Evolutionary conservation across 352 stramenopile genomes (phyloP).

Genomic region (Phytophthora kernoviae): DNA sequence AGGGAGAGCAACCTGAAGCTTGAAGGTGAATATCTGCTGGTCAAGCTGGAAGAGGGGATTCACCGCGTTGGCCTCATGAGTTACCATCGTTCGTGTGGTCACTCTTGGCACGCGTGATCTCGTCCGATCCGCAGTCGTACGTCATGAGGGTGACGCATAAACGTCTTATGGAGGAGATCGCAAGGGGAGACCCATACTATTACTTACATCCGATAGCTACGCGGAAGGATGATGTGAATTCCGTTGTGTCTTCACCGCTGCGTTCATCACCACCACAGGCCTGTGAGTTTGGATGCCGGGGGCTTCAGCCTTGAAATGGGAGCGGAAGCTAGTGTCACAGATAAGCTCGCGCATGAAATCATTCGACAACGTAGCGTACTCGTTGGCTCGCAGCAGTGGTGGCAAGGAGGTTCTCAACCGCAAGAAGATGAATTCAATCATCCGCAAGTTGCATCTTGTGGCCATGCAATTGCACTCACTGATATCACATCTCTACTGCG

Average conservation of each 20-base stretch:
- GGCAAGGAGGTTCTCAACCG: slow-evolving; percentile 68
- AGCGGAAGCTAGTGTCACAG: slow-evolving; percentile 73
- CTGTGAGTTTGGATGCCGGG: slow-evolving; percentile 67
- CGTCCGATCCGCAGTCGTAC: slow-evolving; percentile 56
- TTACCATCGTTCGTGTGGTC: slow-evolving; percentile 42
- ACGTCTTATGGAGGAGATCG: slow-evolving; percentile 63
- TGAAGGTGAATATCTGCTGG: slow-evolving; percentile 26
- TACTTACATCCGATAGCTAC: slow-evolving; percentile 52
- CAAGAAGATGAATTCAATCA: slow-evolving; percentile 86
- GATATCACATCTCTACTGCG: slow-evolving; percentile 71
- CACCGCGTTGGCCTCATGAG: slow-evolving; percentile 26
- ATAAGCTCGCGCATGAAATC: slow-evolving; percentile 84
- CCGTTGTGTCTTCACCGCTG: slow-evolving; percentile 14
- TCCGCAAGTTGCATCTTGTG: slow-evolving; percentile 79
- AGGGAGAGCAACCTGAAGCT: slow-evolving; percentile 33
- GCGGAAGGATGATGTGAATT: slow-evolving; percentile 11
- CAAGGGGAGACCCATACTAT: slow-evolving; percentile 75
- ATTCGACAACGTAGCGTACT: slow-evolving; percentile 78
- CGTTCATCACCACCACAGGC: slow-evolving; percentile 4
- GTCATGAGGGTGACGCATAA: slow-evolving; percentile 72
- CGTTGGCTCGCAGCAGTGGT: slow-evolving; percentile 58
- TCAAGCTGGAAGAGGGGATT: slow-evolving; percentile 36
- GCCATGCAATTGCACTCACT: slow-evolving; percentile 78
- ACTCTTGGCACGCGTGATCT: slow-evolving; percentile 48
- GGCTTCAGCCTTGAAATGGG: slow-evolving; percentile 58